Conservation (phyloP, 2,329 filamentous ascomycete genomes). For the Colletotrichum abscissum region DNA sequence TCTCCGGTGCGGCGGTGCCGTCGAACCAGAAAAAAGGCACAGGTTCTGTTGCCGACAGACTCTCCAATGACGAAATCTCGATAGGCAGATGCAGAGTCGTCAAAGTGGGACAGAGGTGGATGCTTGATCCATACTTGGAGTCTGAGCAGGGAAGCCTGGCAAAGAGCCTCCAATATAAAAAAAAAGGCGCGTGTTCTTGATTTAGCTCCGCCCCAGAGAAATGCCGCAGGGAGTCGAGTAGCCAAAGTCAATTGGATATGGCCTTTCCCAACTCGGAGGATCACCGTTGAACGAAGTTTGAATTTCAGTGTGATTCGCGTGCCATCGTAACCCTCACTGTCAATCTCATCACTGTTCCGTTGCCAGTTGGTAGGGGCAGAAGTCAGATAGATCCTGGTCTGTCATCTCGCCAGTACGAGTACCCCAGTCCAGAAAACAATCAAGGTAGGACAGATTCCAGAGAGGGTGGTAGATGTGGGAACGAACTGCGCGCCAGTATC, state of each 20-base stretch:
- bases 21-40: not conserved
- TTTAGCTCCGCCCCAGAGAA: constrained; percentile 2
- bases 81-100: not conserved
- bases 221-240: not conserved
- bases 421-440: not conserved
- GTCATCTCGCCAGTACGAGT: constrained; percentile 3
- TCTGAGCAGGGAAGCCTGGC: constrained; percentile 10
- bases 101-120: not conserved
- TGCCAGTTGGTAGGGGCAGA: not conserved
- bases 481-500: constrained; percentile 2
- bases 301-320: not conserved
- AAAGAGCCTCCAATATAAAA: not conserved
- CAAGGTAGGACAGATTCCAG: not conserved
- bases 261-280: not conserved
- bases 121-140: not conserved
- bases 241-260: not conserved
- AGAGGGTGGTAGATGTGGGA: constrained; percentile 3
- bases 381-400: constrained; percentile 5
- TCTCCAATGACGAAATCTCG: constrained; percentile 7
- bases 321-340: not conserved
- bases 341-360: not conserved
- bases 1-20: not conserved
- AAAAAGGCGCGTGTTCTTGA: not conserved
- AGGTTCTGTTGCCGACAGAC: not conserved
- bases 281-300: not conserved